Percentiles rank a stretch among this genome's conserved stretches.
phyloP scores from a whole-genome alignment of 306 rosid genomes.

The Cicer cuneatum region DNA sequence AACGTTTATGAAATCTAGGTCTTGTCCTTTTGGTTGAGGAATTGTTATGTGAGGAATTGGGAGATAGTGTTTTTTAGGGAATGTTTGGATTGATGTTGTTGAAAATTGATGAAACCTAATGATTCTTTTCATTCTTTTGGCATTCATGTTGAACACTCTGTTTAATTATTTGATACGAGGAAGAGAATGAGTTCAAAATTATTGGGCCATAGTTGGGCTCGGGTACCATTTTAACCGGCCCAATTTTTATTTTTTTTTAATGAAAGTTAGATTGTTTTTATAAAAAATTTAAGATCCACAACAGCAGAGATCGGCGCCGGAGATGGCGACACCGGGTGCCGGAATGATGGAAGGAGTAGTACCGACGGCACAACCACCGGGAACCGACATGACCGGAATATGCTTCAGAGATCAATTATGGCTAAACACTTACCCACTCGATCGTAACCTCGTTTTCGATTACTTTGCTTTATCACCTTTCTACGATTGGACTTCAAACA shows the following conservation, averaged over 20 bases:
- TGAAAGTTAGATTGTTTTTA: too few relatives aligned
- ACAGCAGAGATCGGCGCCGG: too few relatives aligned
- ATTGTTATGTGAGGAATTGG: slow-evolving; percentile 78
- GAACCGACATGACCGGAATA: slow-evolving; percentile 95
- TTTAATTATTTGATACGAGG: background rate
- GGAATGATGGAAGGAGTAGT: slow-evolving; percentile 61
- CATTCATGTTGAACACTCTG: background rate
- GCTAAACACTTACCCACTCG: slow-evolving; percentile 89
- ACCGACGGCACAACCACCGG: slow-evolving; percentile 66
- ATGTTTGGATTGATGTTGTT: slow-evolving; percentile 1
- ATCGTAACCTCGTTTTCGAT: slow-evolving; percentile 90
- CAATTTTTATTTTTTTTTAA: too few relatives aligned
- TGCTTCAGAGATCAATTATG: slow-evolving; percentile 93
- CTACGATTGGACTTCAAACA: slow-evolving; percentile 91
- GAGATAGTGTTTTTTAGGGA: background rate
- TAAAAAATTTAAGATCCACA: too few relatives aligned
- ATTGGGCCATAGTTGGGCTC: background rate
- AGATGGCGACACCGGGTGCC: slow-evolving; percentile 65
- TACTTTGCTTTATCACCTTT: slow-evolving; percentile 93
- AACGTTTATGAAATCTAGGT: slow-evolving; percentile 80
- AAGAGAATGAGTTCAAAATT: background rate
- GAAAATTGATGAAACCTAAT: slow-evolving; percentile 54
- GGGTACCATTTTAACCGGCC: too few relatives aligned
- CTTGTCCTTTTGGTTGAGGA: slow-evolving; percentile 72
- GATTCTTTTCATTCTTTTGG: slow-evolving; percentile 21